phyloP scores from a whole-genome alignment of 768 basidiomycete genomes.

The Mycena filopes region DNA sequence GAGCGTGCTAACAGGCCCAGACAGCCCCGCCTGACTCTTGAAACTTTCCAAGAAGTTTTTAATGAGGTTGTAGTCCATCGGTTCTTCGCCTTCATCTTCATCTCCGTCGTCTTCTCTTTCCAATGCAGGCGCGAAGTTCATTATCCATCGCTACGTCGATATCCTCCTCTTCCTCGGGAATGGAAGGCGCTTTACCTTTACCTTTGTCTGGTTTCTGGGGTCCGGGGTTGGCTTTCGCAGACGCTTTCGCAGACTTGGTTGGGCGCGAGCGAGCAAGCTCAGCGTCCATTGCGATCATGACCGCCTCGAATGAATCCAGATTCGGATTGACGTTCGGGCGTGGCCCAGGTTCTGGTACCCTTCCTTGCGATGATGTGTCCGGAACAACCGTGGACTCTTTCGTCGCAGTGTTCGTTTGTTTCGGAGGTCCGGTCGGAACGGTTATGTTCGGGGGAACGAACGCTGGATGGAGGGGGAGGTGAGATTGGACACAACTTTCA shows the following conservation, averaged over 20 bases:
- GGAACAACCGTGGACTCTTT: constrained; percentile 16
- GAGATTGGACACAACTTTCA: constrained; percentile 2
- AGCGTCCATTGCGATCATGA: constrained; percentile 95
- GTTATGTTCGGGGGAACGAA: constrained; percentile 63
- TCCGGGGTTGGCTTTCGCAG: constrained; percentile 11
- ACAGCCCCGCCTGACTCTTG: constrained; percentile 88
- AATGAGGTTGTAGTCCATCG: constrained; percentile 89
- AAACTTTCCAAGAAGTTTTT: constrained; percentile 98
- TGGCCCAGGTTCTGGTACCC: constrained; percentile 45
- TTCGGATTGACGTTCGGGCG: constrained; percentile 68
- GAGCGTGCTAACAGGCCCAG: constrained; percentile 92
- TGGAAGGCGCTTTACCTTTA: constrained; percentile 58
- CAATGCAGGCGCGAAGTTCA: constrained; percentile 77
- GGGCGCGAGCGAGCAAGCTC: constrained; percentile 69
- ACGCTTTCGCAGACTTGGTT: constrained; percentile 20
- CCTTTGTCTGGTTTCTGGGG: constrained; percentile 34
- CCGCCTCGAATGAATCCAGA: constrained; percentile 92
- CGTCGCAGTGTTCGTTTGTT: constrained; percentile 6
- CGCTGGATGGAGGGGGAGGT: constrained; percentile 48
- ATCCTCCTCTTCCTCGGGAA: constrained; percentile 63
- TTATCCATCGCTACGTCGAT: constrained; percentile 92
- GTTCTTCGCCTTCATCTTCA: constrained; percentile 64
- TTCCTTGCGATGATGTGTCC: constrained; percentile 21
- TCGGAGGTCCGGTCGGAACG: constrained; percentile 27
- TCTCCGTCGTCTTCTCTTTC: constrained; percentile 56